phyloP scores from a whole-genome alignment of 306 rosid species.

The Vigna unguiculata region DNA sequence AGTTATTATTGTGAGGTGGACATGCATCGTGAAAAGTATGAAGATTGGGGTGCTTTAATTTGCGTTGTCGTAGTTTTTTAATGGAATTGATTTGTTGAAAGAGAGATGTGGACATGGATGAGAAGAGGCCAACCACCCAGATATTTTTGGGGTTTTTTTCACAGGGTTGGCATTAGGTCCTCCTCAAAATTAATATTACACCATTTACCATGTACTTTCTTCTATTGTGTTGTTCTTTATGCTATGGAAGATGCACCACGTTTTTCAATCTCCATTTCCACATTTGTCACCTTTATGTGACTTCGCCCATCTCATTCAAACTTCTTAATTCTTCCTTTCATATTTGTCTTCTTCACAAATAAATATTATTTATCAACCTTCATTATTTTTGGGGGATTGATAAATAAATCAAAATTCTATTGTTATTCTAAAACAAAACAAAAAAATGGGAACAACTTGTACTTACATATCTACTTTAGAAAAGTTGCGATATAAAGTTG shows the following conservation, averaged over 20 bases:
- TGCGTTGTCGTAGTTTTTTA: background rate
- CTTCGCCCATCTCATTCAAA: too few relatives aligned
- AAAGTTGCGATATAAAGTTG: too few relatives aligned
- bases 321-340: too few relatives aligned
- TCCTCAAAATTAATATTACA: conserved; percentile 25
- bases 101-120: conserved; percentile 43
- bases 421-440: too few relatives aligned
- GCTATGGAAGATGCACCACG: background rate
- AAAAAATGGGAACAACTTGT: too few relatives aligned
- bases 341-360: too few relatives aligned
- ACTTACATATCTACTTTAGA: too few relatives aligned
- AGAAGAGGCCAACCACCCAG: conserved; percentile 24
- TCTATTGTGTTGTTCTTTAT: background rate
- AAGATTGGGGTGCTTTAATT: background rate
- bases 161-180: background rate
- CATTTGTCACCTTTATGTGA: background rate
- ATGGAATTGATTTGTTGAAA: conserved; percentile 28
- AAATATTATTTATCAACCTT: too few relatives aligned
- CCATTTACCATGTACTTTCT: conserved; percentile 16
- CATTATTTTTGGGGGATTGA: too few relatives aligned
- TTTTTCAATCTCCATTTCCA: background rate
- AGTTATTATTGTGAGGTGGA: conserved; percentile 49
- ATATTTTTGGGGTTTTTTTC: conserved; percentile 18
- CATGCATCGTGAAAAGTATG: conserved; percentile 31
- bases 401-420: too few relatives aligned